These are phyloP conservation scores for Bodo saltans DNA, from an alignment of 78 protist species.

Conservation along the genomic window DNA sequence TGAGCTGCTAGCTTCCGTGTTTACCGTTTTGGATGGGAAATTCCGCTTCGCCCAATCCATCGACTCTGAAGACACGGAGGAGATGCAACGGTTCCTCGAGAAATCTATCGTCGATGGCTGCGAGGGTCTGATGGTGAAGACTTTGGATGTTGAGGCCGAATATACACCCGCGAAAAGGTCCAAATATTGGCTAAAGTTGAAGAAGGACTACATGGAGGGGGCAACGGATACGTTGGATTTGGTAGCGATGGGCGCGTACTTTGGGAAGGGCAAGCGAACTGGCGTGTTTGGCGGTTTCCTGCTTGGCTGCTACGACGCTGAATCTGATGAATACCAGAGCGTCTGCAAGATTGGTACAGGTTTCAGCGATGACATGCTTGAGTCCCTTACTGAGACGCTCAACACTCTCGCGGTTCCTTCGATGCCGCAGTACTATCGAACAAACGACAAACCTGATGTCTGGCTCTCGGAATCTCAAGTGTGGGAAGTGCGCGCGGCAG, in stretches of 20 bases:
- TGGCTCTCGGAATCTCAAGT: conserved; percentile 84
- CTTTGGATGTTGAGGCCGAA: conserved; percentile 66
- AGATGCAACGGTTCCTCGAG: conserved; percentile 67
- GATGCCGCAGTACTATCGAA: conserved; percentile 43
- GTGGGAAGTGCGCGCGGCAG: conserved; percentile 96
- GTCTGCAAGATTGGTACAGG: conserved; percentile 91
- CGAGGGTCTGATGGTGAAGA: conserved; percentile 97
- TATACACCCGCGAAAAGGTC: conserved; percentile 83
- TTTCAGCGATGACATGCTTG: conserved; percentile 72
- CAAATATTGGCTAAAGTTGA: conserved; percentile 88
- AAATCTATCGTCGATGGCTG: conserved; percentile 67
- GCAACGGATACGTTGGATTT: conserved; percentile 92
- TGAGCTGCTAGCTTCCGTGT: background rate
- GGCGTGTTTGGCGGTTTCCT: conserved; percentile 88
- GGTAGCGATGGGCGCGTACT: conserved; percentile 93
- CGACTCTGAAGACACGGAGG: conserved; percentile 65
- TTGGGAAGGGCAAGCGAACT: conserved; percentile 94
- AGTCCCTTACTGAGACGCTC: conserved; percentile 23
- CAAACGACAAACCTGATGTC: conserved; percentile 65
- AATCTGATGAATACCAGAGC: conserved; percentile 80
- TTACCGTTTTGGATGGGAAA: background rate
- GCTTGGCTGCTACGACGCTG: conserved; percentile 87
- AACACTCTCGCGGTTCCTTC: conserved; percentile 26
- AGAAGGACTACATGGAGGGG: conserved; percentile 94
- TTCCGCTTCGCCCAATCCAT: conserved; percentile 62